Evolutionary conservation across 495 filamentous ascomycete species (phyloP), one percentile per base, ranked within the genome.

Genomic region (Aspergillus affinis): DNA sequence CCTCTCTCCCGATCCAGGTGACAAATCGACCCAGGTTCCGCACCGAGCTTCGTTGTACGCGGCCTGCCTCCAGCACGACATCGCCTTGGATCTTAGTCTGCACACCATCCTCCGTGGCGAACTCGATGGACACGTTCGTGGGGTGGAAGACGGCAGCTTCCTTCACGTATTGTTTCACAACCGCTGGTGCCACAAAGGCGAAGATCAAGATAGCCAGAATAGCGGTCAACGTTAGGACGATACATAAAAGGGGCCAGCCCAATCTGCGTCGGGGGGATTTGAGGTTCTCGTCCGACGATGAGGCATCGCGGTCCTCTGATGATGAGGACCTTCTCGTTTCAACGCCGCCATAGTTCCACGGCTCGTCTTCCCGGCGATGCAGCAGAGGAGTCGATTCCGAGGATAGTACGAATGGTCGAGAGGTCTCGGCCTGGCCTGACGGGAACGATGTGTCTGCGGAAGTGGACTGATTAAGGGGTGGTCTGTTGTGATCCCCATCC

Each of bases 161-260:
- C 68, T 90, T 85, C 7, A 87, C 90, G 72, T 98, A 98, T 68
- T 89, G 83, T 70, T 95, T 86, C 19, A 93, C 84, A 6, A 87
- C 82, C 26, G 86, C 85, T 3, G 94, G 93, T 3, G 88, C 85
- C 52, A 94, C 82, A 76, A 97, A 95, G 1, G 86, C 92, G 68
- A 82, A 83, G 26, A 81, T 74, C 44, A 88, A 63, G 50, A 85
- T 81, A 0, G 63, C 61, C 44, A 87, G 57, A n/a, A 84, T 65
- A 0, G 72, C 67, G 5, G 75, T 80, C 21, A 91, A 65, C 10
- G 83, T 15, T 4, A 70, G 19, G 10, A 88, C 72, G 6, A 83
- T 79, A 46, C 89, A 68, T 10, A 87, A 66, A n/a, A 77, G 80
- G 12, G 84, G 79, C 85, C 83, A 88, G 73, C 77, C 76, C 58